Evolutionary conservation across 371 early-diverging fungal genomes (phyloP).

Genomic region (Syncephalastrum racemosum): DNA sequence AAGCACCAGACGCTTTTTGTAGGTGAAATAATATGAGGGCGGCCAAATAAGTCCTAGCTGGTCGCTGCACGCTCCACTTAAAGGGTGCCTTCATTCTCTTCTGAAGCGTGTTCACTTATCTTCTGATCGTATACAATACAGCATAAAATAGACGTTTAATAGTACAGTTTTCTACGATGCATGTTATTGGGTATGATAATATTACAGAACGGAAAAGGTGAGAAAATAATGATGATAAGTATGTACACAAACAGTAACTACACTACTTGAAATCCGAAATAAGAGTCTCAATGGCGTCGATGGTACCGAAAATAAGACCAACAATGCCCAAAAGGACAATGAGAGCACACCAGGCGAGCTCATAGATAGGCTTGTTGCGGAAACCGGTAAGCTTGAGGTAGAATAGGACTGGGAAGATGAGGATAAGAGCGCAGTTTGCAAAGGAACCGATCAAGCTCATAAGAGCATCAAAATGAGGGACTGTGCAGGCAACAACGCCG

Average conservation of each 20-base stretch:
- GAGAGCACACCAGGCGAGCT: conserved; percentile 57
- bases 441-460: conserved; percentile 85
- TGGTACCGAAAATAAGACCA: conserved; percentile 77
- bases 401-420: conserved; percentile 83
- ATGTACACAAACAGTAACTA: conserved; percentile 22
- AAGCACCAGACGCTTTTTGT: too few relatives aligned
- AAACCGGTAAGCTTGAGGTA: conserved; percentile 76
- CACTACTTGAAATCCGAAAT: conserved; percentile 49
- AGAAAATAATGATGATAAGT: too few relatives aligned
- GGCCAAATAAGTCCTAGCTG: too few relatives aligned
- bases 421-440: conserved; percentile 75
- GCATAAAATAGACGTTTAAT: too few relatives aligned
- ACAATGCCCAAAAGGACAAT: conserved; percentile 66
- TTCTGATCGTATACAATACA: too few relatives aligned
- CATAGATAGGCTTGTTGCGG: conserved; percentile 52
- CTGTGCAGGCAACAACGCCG: conserved; percentile 62
- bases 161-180: neutral
- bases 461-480: conserved; percentile 80
- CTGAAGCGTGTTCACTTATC: too few relatives aligned
- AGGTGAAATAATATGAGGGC: too few relatives aligned
- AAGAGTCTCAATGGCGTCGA: conserved; percentile 61
- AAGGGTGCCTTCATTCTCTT: too few relatives aligned
- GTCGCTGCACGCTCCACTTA: too few relatives aligned
- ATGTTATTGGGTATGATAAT: conserved; percentile 2
- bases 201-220: conserved; percentile 3